phyloP scores from a whole-genome alignment of 1,284 basidiomycete genomes.

The Ganoderma multipileum region DNA sequence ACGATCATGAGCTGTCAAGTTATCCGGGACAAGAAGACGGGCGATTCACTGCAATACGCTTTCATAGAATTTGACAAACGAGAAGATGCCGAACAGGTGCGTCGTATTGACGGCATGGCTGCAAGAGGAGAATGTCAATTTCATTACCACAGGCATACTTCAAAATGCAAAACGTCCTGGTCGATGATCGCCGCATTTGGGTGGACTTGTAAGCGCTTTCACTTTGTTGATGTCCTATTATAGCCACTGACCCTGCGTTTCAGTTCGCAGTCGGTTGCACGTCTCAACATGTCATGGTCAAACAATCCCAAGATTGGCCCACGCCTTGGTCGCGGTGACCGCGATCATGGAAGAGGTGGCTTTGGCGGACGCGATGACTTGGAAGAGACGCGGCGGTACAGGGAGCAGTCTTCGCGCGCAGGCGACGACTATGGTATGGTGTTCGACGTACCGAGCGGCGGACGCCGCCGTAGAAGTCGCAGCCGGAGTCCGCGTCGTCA shows the following conservation, averaged over 20 bases:
- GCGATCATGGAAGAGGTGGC: conserved; percentile 45
- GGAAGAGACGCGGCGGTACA: conserved; percentile 71
- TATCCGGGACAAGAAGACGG: conserved; percentile 94
- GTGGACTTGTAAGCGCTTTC: conserved; percentile 84
- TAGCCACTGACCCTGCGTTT: conserved; percentile 23
- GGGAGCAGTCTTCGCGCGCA: conserved; percentile 50
- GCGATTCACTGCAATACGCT: conserved; percentile 96
- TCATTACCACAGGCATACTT: conserved; percentile 81
- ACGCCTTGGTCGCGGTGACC: conserved; percentile 32
- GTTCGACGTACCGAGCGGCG: conserved; percentile 62
- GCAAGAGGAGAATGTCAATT: neutral
- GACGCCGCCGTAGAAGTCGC: conserved; percentile 34
- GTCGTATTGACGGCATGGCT: conserved; percentile 21
- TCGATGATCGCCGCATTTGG: conserved; percentile 99
- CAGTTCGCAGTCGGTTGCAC: conserved; percentile 91
- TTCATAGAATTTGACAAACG: conserved; percentile 98
- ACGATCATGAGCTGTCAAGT: conserved; percentile 97
- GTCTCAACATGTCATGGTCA: conserved; percentile 74
- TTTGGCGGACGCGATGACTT: conserved; percentile 78
- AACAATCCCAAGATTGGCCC: conserved; percentile 71
- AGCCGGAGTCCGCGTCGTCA: conserved; percentile 37
- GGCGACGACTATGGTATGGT: conserved; percentile 70
- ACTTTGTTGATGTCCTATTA: conserved; percentile 10
- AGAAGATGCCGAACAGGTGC: conserved; percentile 91
- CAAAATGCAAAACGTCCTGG: conserved; percentile 99